phyloP scores from a whole-genome alignment of 2,329 filamentous ascomycete genomes.

The Ceratocystis cubensis region DNA sequence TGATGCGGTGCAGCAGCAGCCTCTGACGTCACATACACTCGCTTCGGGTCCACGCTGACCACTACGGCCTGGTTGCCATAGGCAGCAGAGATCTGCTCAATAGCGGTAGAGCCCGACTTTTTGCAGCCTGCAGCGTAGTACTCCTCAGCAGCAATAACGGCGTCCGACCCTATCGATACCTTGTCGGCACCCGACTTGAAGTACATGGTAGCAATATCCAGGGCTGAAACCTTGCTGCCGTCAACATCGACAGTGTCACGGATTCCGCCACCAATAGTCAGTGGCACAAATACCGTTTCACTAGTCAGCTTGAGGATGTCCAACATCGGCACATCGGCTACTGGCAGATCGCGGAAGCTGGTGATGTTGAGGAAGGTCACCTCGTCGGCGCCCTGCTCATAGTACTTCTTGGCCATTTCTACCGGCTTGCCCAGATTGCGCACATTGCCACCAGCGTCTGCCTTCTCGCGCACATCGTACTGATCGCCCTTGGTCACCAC shows the following conservation, averaged over 20 bases:
- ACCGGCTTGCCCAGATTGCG: slow-evolving; percentile 95
- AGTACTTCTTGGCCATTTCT: slow-evolving; percentile 85
- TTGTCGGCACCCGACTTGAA: slow-evolving; percentile 97
- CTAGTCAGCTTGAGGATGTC: slow-evolving; percentile 80
- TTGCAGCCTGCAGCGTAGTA: slow-evolving; percentile 62
- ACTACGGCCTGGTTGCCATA: slow-evolving; percentile 97
- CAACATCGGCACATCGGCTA: slow-evolving; percentile 89
- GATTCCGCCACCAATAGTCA: slow-evolving; percentile 93
- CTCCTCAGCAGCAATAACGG: slow-evolving; percentile 81
- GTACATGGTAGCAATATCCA: slow-evolving; percentile 92
- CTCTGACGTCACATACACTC: slow-evolving; percentile 67
- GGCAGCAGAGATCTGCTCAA: slow-evolving; percentile 84
- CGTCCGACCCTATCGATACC: slow-evolving; percentile 91
- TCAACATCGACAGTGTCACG: slow-evolving; percentile 83
- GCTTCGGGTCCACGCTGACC: slow-evolving; percentile 84
- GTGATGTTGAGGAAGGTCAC: slow-evolving; percentile 98
- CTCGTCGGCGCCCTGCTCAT: slow-evolving; percentile 92
- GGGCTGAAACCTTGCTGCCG: slow-evolving; percentile 70
- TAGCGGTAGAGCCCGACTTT: slow-evolving; percentile 71
- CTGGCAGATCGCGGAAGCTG: slow-evolving; percentile 86
- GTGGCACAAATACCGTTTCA: slow-evolving; percentile 83
- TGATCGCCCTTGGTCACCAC: slow-evolving; percentile 98
- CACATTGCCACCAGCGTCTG: slow-evolving; percentile 48
- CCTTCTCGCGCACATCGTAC: slow-evolving; percentile 93
- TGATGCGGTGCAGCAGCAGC: slow-evolving; percentile 56